Base-by-base conservation (phyloP, 352 stramenopile species). In the Phytopythium oedochilum region DNA sequence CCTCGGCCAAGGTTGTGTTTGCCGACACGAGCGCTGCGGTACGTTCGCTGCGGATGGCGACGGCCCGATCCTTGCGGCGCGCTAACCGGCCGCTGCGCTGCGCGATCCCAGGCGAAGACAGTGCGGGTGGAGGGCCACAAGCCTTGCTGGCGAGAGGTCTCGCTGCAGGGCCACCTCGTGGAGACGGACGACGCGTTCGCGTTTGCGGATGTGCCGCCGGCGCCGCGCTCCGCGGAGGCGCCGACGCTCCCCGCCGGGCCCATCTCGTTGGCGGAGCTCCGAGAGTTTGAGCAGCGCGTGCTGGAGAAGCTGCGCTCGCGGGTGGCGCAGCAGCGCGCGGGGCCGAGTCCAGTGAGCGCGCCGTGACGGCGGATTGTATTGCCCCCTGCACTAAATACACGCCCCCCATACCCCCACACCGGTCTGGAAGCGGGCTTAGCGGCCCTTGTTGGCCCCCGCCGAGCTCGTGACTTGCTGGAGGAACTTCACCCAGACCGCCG, bases 41-140 rank as follows among this genome's bases (percentile, higher is more conserved):
- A 65, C 29, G 62, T 65, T 10, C 23, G 28, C 3, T 3, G 26
- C 9, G 25, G 28, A 9, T 26, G n/a, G 12, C 22, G 42, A 32
- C 17, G 20, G 18, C 43, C 32, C 25, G 38, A 45, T 25, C 2
- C 29, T 23, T 31, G n/a, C 18, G 38, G 5, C n/a, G 43, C 2
- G 17, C 35, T 42, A 42, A 42, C 35, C 20, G 35, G 0, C 5
- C 18, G 2, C 15, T 28, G 11, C 29, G 40, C 10, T 20, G 22
- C 17, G 40, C 40, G 20, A 29, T 26, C 35, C 5, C 51, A 83
- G 73, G 75, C 76, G 6, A 70, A 72, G 55, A 71, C 73, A 9
- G 81, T 89, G 11, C 77, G 78, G 10, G 52, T 89, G 57, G 83
- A 92, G 70, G 83, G 58, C 23, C 83, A 94, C 65, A 89, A 86